These are phyloP conservation scores for Schizosaccharomyces japonicus DNA, from an alignment of 805 yeast species.

Conservation along the genomic window DNA sequence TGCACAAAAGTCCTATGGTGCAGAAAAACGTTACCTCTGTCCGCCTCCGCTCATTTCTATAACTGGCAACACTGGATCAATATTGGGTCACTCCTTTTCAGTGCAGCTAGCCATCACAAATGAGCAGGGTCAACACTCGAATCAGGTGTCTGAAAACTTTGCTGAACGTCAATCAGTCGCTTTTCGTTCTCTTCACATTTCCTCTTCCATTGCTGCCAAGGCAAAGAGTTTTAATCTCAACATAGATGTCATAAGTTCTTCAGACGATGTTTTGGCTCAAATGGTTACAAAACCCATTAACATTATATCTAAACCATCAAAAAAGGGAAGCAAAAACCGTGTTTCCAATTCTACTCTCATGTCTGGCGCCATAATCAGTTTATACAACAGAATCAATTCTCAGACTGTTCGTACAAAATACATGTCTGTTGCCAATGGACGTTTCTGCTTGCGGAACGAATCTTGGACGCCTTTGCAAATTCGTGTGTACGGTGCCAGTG, in stretches of 20 bases:
- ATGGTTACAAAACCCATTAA: background rate
- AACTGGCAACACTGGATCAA: background rate
- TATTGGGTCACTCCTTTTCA: background rate
- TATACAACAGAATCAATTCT: slow-evolving; percentile 5
- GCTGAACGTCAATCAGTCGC: background rate
- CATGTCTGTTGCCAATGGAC: background rate
- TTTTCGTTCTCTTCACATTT: background rate
- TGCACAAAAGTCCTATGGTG: slow-evolving; percentile 3
- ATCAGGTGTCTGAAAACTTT: background rate
- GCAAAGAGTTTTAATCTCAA: background rate
- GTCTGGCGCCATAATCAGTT: background rate
- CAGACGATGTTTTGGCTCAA: background rate
- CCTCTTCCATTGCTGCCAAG: background rate
- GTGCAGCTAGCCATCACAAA: background rate
- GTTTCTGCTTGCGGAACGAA: background rate
- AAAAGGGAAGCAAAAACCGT: background rate
- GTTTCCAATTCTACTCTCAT: background rate
- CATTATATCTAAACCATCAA: slow-evolving; percentile 2
- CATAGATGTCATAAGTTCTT: background rate
- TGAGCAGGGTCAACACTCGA: slow-evolving; percentile 1
- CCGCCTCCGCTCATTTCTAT: slow-evolving; percentile 4
- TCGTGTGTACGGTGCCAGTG: background rate
- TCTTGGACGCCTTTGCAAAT: background rate
- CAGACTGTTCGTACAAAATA: slow-evolving; percentile 4
- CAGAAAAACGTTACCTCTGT: slow-evolving; percentile 5